These are phyloP conservation scores for Candida gigantensis DNA, from an alignment of 1,139 yeast species.

Conservation along the genomic window DNA sequence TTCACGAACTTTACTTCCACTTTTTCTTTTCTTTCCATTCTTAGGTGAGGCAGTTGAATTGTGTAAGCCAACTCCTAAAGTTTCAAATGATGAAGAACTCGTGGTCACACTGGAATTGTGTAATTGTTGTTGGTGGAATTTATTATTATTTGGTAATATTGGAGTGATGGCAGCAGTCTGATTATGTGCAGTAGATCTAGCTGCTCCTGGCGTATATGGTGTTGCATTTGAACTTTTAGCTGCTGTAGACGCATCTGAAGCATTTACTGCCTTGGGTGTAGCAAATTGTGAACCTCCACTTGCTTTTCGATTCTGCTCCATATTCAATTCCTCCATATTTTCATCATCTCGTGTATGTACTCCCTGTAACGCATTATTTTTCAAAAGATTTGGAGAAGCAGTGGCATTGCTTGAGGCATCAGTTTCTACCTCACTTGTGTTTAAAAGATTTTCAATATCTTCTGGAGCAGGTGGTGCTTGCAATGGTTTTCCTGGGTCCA, in stretches of 20 bases:
- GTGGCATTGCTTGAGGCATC: conserved; percentile 11
- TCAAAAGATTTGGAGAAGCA: conserved; percentile 19
- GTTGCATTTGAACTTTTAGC: background rate
- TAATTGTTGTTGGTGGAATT: conserved; percentile 5
- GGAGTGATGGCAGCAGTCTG: conserved; percentile 42
- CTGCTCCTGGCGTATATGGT: conserved; percentile 5
- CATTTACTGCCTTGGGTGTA: background rate
- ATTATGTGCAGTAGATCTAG: conserved; percentile 19
- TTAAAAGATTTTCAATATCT: conserved; percentile 16
- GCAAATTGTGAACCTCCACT: conserved; percentile 4
- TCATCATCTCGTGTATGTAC: conserved; percentile 40
- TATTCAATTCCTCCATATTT: conserved; percentile 17
- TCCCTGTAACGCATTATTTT: conserved; percentile 28
- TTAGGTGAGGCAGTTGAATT: conserved; percentile 11
- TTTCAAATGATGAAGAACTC: conserved; percentile 27
- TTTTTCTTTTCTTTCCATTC: conserved; percentile 31
- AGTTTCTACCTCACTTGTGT: conserved; percentile 17
- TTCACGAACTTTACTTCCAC: conserved; percentile 41
- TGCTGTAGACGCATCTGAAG: conserved; percentile 2
- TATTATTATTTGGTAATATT: conserved; percentile 20
- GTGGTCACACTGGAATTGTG: conserved; percentile 2
- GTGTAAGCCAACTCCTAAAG: conserved; percentile 28
- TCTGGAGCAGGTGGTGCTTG: conserved; percentile 8
- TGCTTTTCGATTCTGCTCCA: too few species aligned
- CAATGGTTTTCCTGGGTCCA: conserved; percentile 46